Conservation (phyloP, 495 filamentous ascomycete species). For the Immersiella caudata region DNA sequence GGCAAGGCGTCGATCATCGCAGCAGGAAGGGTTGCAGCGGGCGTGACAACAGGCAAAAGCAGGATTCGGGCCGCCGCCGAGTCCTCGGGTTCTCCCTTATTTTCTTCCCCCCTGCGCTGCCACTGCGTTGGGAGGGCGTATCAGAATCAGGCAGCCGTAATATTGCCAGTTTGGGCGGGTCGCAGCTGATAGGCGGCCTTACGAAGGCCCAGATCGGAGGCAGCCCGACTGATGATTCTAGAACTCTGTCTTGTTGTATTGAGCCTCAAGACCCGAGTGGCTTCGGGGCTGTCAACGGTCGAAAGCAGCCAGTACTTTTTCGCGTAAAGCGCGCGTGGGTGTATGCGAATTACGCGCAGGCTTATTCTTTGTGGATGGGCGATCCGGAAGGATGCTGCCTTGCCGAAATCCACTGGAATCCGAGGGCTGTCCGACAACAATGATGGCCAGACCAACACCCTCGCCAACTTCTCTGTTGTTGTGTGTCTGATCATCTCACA, state of each 20-base stretch:
- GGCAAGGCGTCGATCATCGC: background rate
- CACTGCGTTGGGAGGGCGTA: background rate
- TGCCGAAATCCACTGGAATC: background rate
- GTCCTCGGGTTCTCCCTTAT: slow-evolving; percentile 5
- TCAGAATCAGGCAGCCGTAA: background rate
- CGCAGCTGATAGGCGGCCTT: background rate
- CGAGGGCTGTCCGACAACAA: background rate
- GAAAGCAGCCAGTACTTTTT: too few species aligned
- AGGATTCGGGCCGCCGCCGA: slow-evolving; percentile 6
- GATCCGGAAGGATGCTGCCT: background rate
- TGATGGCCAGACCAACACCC: too few species aligned
- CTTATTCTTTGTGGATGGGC: too few species aligned
- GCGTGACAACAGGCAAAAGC: background rate
- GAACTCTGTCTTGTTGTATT: too few species aligned
- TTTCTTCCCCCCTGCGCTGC: background rate
- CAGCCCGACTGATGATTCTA: too few species aligned
- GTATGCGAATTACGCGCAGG: too few species aligned
- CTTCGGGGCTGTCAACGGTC: too few species aligned
- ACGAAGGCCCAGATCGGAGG: background rate
- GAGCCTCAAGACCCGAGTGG: too few species aligned
- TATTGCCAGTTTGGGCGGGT: background rate
- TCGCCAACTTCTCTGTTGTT: too few species aligned
- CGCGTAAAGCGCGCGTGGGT: too few species aligned
- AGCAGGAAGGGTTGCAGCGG: background rate
- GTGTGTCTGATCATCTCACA: too few species aligned